Base-by-base conservation (phyloP, 2,329 filamentous ascomycete species). In the Colletotrichum salicis region DNA sequence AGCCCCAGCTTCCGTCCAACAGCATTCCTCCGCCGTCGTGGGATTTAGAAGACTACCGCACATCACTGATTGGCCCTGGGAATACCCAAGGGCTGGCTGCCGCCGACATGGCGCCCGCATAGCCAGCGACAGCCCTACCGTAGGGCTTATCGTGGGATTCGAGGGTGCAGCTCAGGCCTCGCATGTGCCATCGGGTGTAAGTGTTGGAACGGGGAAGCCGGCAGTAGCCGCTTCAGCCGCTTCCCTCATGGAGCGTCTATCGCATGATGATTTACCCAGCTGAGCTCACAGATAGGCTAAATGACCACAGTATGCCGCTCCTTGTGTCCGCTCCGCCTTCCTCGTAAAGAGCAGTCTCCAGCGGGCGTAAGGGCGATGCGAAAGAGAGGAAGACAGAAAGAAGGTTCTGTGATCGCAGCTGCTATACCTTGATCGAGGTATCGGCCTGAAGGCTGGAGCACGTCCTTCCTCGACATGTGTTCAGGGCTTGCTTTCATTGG, bases 121-220 rank as follows among this genome's bases (percentile, higher is more conserved):
- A 31, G 31, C 48, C 45, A 27, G 31, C 48, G 29, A 37, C 48
- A 63, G 60, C 48, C 60, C 60, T 63, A 63, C 31, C n/a, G 48
- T 63, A 63, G 60, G 60, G 60, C 60, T 63, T 63, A 63, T 22
- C 31, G 48, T 5, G 48, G 45, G 31, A 55, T 41, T 31, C 33
- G 55, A 54, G 60, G 59, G 59, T 24, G 27, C 59, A 51, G 59
- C 12, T 24, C 41, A n/a, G 19, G 41, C 41, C 41, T 48, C 19
- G 41, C 19, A n/a, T 48, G 8, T 48, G 4, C 41, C 15, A 48
- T 22, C 41, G 19, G 41, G 41, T 48, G 41, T 48, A 48, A n/a
- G 41, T 48, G 41, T 12, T 48, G 41, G 3, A 48, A 48, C 19
- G 41, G 41, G 41, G 15, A 48, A 48, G 41, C 41, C 41, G 19